phyloP scores from a whole-genome alignment of 208 protist genomes.

The Acanthamoeba triangularis region DNA sequence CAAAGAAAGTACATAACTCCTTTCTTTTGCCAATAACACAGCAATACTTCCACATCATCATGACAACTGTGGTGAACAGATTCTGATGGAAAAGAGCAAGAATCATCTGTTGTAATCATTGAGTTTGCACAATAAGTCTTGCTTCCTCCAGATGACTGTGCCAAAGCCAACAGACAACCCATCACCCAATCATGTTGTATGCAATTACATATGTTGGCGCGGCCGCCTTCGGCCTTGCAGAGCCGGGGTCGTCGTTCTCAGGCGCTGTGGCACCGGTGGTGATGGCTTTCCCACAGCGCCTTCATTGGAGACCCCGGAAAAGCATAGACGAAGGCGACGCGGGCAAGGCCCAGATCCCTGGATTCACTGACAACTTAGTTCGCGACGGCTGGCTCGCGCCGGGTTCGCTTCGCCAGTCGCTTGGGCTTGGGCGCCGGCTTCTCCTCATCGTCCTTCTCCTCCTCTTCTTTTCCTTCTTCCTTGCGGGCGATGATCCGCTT shows the following conservation, averaged over 20 bases:
- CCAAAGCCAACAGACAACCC: too few relatives aligned
- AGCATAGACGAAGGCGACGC: not conserved
- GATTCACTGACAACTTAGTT: not conserved
- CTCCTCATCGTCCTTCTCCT: not conserved
- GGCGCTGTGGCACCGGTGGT: not conserved
- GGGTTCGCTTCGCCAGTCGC: not conserved
- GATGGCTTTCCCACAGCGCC: slow-evolving; percentile 1
- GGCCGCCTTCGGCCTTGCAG: too few relatives aligned
- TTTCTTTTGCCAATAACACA: too few relatives aligned
- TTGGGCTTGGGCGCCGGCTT: slow-evolving; percentile 6
- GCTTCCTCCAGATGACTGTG: too few relatives aligned
- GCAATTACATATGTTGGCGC: too few relatives aligned
- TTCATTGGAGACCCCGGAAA: slow-evolving; percentile 12
- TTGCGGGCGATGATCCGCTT: not conserved
- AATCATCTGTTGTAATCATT: too few relatives aligned
- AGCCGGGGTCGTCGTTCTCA: not conserved
- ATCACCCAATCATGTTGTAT: too few relatives aligned
- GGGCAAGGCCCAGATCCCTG: not conserved
- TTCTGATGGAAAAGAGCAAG: too few relatives aligned
- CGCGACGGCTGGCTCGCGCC: not conserved
- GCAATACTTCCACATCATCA: too few relatives aligned
- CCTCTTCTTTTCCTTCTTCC: not conserved
- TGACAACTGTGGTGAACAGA: too few relatives aligned
- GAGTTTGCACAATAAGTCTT: too few relatives aligned
- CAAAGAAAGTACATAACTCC: too few relatives aligned